phyloP scores from a whole-genome alignment of 495 filamentous ascomycete species.

The Neurospora hispaniola region DNA sequence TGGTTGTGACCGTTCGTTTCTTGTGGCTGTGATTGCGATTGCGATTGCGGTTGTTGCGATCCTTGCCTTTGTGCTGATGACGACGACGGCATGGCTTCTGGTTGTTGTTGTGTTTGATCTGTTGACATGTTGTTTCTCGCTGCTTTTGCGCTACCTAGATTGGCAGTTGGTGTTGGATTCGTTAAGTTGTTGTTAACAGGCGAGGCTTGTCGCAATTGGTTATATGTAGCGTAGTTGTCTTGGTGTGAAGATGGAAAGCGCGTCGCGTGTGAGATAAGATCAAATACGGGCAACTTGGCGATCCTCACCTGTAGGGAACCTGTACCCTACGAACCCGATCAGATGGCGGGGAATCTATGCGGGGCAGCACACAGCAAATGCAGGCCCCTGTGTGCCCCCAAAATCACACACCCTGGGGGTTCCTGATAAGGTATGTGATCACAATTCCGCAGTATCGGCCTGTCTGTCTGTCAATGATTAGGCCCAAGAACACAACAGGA shows the following conservation, averaged over 20 bases:
- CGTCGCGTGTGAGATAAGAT: background rate
- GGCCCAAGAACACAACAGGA: background rate
- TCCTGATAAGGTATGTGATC: too few species aligned
- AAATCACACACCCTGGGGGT: background rate
- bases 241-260: background rate
- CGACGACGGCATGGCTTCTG: background rate
- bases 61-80: background rate
- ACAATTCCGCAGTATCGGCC: background rate
- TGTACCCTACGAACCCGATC: background rate
- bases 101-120: background rate
- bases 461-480: background rate
- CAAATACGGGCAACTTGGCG: background rate
- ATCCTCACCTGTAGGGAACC: background rate
- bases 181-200: too few species aligned
- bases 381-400: background rate
- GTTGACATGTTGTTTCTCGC: background rate
- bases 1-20: slow-evolving; percentile 1
- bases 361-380: background rate
- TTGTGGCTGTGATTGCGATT: background rate
- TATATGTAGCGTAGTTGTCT: background rate
- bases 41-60: background rate
- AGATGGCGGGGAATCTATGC: background rate
- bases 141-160: too few species aligned
- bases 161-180: too few species aligned
- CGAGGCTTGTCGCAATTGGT: background rate